Base-by-base conservation (phyloP, 164 flowering plant genomes). In the Echeveria elegans region DNA sequence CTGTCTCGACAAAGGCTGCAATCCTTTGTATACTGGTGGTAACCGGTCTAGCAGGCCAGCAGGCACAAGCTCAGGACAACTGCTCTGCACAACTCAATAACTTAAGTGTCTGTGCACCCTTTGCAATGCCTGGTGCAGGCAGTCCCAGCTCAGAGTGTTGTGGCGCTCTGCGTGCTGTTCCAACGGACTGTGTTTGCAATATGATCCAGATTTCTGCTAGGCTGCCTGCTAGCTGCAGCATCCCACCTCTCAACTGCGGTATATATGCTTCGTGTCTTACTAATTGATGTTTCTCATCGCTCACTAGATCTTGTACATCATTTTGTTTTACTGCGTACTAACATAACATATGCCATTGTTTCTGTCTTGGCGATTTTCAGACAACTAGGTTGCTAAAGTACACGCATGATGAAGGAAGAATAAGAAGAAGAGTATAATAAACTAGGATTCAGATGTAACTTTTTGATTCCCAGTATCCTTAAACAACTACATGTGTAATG, bases 191-290 rank as follows among this genome's bases (percentile, higher is more conserved):
- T 73, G 60, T 85, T n/a, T n/a, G n/a, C n/a, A n/a, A n/a, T n/a
- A n/a, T 90, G 40, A 69, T 86, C n/a, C 68, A 81, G 64, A 75
- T 86, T 64, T 80, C 83, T 43, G 38, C 85, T 43, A 76, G 70
- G 1, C 79, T 86, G 38, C 95, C 95, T 31, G 14, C 80, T 28
- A 80, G 62, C 12, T 86, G 95, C 85, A 77, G 71, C 62, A 75
- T 88, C 69, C 82, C 85, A 4, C 63, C 86, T 8, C 36, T 83
- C 73, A 67, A 58, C 43, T 84, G 88, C 69, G 69, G 75, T 74
- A 53, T n/a, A n/a, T n/a, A n/a, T 50, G 68, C 64, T 61, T n/a
- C 6, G 21, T 48, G 24, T 48, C n/a, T 4, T 48, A 19, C 19
- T 48, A 48, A 23, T n/a, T n/a, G n/a, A n/a, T n/a, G n/a, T n/a